Conservation (phyloP, 2,329 filamentous ascomycete species). For the Aureobasidium namibiae region DNA sequence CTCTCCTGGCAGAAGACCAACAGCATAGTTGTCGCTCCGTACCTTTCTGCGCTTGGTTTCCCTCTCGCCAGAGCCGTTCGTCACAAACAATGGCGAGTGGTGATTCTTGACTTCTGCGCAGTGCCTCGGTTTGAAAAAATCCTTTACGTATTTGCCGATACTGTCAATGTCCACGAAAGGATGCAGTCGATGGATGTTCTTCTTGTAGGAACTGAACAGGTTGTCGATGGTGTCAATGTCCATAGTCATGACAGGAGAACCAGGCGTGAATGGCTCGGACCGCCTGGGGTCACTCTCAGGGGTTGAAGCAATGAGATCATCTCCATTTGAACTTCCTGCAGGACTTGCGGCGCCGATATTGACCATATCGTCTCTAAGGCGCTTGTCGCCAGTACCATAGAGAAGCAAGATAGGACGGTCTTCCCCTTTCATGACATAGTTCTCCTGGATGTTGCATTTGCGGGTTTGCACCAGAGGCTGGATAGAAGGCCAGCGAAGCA, state of each 20-base stretch:
- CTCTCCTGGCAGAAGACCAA: background rate
- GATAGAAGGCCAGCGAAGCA: constrained; percentile 53
- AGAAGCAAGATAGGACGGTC: constrained; percentile 28
- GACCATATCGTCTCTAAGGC: constrained; percentile 27
- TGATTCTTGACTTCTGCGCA: background rate
- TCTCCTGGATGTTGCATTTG: constrained; percentile 15
- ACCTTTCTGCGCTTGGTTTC: constrained; percentile 13
- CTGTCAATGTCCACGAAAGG: constrained; percentile 51
- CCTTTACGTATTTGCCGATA: constrained; percentile 31
- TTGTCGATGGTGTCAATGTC: constrained; percentile 41
- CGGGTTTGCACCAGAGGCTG: constrained; percentile 13
- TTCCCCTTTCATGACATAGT: constrained; percentile 31
- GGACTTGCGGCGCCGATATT: constrained; percentile 30
- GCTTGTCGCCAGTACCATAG: constrained; percentile 29
- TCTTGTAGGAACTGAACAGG: constrained; percentile 48
- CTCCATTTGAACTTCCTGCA: constrained; percentile 31
- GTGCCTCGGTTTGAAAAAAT: constrained; percentile 33
- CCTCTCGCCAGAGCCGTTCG: constrained; percentile 9
- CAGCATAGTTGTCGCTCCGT: background rate
- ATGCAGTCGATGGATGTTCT: constrained; percentile 55
- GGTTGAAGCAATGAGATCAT: constrained; percentile 29
- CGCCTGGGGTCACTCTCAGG: constrained; percentile 30
- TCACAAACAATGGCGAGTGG: constrained; percentile 9
- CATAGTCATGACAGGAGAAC: constrained; percentile 39
- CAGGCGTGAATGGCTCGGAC: constrained; percentile 29